Evolutionary conservation across 768 basidiomycete species (phyloP).

Genomic region (Hortiboletus flavorubellus): DNA sequence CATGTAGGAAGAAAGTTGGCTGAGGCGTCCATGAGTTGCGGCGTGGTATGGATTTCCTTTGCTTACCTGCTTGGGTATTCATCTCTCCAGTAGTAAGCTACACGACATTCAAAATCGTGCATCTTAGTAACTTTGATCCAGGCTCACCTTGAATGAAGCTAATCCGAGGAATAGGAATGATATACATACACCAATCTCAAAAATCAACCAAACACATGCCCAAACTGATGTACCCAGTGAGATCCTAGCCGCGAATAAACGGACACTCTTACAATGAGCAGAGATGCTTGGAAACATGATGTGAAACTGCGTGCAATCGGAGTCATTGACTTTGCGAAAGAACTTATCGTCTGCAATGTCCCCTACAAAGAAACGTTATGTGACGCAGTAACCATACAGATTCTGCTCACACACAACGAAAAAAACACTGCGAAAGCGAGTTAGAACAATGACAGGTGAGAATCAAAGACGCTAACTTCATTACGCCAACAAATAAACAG

Average conservation of each 20-base stretch:
- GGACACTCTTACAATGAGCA: slow-evolving; percentile 56
- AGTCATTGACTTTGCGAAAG: slow-evolving; percentile 92
- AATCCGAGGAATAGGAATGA: slow-evolving; percentile 82
- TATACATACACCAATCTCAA: slow-evolving; percentile 69
- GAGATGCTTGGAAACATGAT: slow-evolving; percentile 67
- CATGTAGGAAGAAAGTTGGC: slow-evolving; percentile 63
- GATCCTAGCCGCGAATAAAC: background rate
- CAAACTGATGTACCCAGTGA: slow-evolving; percentile 51
- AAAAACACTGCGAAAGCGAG: slow-evolving; percentile 50
- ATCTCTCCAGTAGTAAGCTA: slow-evolving; percentile 44
- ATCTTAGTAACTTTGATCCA: background rate
- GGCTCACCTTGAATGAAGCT: slow-evolving; percentile 72
- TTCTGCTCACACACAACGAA: slow-evolving; percentile 77
- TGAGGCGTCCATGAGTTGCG: slow-evolving; percentile 22
- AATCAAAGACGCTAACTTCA: slow-evolving; percentile 58
- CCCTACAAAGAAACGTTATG: slow-evolving; percentile 46
- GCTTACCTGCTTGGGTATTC: slow-evolving; percentile 65
- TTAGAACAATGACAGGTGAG: slow-evolving; percentile 9
- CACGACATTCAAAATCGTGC: slow-evolving; percentile 4
- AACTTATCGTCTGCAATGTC: slow-evolving; percentile 93
- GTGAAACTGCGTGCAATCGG: slow-evolving; percentile 87
- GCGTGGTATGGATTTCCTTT: background rate
- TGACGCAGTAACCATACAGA: background rate
- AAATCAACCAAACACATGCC: slow-evolving; percentile 83
- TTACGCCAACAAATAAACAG: slow-evolving; percentile 76